phyloP scores from a whole-genome alignment of 2,329 filamentous ascomycete genomes.

The Cladosporium velox region DNA sequence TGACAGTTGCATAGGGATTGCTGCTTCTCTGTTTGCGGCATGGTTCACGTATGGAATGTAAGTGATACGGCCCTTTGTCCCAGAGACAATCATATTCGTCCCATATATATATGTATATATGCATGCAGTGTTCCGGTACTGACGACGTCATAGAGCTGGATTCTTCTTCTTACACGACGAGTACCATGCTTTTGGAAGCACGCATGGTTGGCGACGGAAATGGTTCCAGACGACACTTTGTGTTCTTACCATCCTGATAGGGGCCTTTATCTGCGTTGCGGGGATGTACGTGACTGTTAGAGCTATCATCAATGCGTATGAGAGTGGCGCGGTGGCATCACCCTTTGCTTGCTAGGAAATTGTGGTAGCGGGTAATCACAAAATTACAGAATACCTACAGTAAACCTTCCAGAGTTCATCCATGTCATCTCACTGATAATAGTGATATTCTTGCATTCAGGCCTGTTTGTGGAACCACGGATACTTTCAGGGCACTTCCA shows the following conservation, averaged over 20 bases:
- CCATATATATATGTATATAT: neutral
- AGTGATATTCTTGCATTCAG: neutral
- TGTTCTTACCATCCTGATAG: slow-evolving; percentile 47
- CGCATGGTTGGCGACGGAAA: slow-evolving; percentile 24
- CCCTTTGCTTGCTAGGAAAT: slow-evolving; percentile 35
- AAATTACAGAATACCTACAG: neutral
- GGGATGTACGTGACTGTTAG: slow-evolving; percentile 54
- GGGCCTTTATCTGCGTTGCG: slow-evolving; percentile 48
- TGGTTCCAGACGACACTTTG: slow-evolving; percentile 43
- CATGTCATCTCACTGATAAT: neutral
- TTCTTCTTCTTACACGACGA: slow-evolving; percentile 56
- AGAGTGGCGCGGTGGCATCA: slow-evolving; percentile 31
- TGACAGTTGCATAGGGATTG: slow-evolving; percentile 54
- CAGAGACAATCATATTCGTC: neutral
- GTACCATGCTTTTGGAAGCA: slow-evolving; percentile 47
- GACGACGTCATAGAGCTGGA: slow-evolving; percentile 42
- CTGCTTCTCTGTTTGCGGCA: slow-evolving; percentile 53
- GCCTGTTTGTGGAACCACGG: neutral
- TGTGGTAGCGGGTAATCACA: neutral
- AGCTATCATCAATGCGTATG: slow-evolving; percentile 38
- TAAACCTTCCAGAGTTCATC: too few relatives aligned
- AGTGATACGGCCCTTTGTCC: neutral
- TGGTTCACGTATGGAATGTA: slow-evolving; percentile 56
- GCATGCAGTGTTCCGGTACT: neutral
- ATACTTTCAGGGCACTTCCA: neutral